phyloP scores from a whole-genome alignment of 164 flowering plant genomes.

The Buxus sempervirens region DNA sequence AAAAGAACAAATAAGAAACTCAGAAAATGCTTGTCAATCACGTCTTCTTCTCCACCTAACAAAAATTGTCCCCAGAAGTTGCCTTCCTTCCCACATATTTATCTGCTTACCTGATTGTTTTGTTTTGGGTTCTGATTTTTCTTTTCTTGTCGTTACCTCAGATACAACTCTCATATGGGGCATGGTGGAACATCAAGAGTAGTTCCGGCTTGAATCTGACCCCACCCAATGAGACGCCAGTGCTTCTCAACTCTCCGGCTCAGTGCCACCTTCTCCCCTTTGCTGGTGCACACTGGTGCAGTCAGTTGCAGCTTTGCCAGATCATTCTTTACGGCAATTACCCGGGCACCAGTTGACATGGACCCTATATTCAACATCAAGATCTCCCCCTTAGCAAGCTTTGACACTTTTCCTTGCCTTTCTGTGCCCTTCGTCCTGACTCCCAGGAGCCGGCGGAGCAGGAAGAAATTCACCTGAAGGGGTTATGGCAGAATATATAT shows the following conservation, averaged over 20 bases:
- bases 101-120: background rate
- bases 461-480: constrained; percentile 56
- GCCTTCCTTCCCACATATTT: constrained; percentile 50
- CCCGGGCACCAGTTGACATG: constrained; percentile 68
- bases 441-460: constrained; percentile 57
- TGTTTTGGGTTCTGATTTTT: background rate
- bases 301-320: constrained; percentile 64
- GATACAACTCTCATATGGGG: constrained; percentile 26
- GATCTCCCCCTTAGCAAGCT: constrained; percentile 55
- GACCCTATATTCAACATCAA: constrained; percentile 71
- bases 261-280: constrained; percentile 65
- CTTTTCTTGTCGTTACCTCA: background rate
- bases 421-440: constrained; percentile 64
- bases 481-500: background rate
- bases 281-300: constrained; percentile 69
- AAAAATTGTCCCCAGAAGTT: constrained; percentile 47
- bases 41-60: constrained; percentile 54
- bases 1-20: too few relatives aligned
- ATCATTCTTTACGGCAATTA: constrained; percentile 62
- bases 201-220: constrained; percentile 60
- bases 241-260: constrained; percentile 64
- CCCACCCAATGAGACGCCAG: constrained; percentile 86
- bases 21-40: background rate
- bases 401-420: constrained; percentile 63
- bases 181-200: constrained; percentile 60